Percentiles rank a stretch among this genome's conserved stretches.
These are phyloP conservation scores for Primulina huaijiensis DNA, from an alignment of 257 asterid species.

Conservation along the genomic window DNA sequence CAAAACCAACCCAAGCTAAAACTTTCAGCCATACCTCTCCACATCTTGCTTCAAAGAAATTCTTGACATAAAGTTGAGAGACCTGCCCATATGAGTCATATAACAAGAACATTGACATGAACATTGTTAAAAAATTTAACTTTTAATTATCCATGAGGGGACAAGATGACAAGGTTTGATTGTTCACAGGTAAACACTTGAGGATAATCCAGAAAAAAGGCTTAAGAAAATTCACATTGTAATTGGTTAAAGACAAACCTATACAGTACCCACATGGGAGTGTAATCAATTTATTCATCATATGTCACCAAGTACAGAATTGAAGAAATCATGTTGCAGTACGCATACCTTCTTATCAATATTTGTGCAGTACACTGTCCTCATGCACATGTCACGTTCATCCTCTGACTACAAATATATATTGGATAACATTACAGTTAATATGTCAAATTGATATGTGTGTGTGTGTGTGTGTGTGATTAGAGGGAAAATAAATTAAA, in stretches of 20 bases:
- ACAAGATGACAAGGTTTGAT: too few species aligned
- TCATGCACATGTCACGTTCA: constrained; percentile 95
- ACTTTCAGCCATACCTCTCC: constrained; percentile 59
- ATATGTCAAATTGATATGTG: not conserved
- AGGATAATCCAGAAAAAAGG: too few species aligned
- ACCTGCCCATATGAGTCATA: constrained; percentile 39
- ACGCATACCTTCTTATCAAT: constrained; percentile 75
- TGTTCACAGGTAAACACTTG: too few species aligned
- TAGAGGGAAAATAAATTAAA: too few species aligned
- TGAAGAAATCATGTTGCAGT: not conserved
- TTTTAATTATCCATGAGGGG: not conserved
- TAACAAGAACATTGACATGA: not conserved
- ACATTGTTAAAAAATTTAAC: not conserved
- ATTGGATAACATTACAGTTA: constrained; percentile 10
- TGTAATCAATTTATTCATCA: too few species aligned
- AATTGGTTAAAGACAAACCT: too few species aligned
- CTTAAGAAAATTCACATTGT: too few species aligned
- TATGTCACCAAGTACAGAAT: too few species aligned
- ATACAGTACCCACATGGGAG: too few species aligned
- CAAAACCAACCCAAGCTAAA: constrained; percentile 1
- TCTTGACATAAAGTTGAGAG: constrained; percentile 77
- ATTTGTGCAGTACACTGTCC: constrained; percentile 95
- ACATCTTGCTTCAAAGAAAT: constrained; percentile 79
- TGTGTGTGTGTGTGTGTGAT: too few species aligned
- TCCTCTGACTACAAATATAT: constrained; percentile 64